A percentile compares a stretch with the other conserved stretches of the same genome.
Evolutionary conservation across 2,329 filamentous ascomycete genomes (phyloP).

Genomic region (Monilinia aucupariae): DNA sequence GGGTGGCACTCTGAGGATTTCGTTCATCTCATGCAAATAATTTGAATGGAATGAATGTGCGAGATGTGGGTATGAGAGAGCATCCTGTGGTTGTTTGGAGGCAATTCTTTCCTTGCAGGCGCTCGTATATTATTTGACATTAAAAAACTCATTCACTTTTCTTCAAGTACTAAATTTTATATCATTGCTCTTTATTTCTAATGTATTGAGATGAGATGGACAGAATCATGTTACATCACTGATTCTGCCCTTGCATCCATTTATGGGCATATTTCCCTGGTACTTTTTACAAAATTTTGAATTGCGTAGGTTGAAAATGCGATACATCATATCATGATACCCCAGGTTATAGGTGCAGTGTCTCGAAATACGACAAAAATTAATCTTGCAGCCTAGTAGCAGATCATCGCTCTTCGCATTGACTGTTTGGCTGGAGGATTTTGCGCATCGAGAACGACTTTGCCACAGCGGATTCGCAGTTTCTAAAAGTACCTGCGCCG

Average conservation of each 20-base stretch:
- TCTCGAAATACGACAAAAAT: background rate
- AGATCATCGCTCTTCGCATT: background rate
- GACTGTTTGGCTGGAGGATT: background rate
- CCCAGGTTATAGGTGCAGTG: background rate
- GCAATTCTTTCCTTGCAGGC: constrained; percentile 12
- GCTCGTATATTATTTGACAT: constrained; percentile 9
- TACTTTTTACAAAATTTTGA: constrained; percentile 7
- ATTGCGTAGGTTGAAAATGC: constrained; percentile 9
- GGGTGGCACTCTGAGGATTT: constrained; percentile 4
- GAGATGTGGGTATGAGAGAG: background rate
- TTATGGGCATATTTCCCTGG: constrained; percentile 5
- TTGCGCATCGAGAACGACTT: background rate
- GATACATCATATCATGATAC: constrained; percentile 4
- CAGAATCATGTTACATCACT: constrained; percentile 3
- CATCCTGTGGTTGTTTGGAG: constrained; percentile 1
- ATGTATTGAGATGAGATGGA: background rate
- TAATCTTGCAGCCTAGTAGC: background rate
- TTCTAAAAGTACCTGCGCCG: no score
- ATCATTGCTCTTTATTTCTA: constrained; percentile 1
- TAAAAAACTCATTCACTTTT: constrained; percentile 13
- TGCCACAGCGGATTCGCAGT: background rate
- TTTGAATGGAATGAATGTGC: constrained; percentile 2
- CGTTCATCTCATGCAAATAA: background rate
- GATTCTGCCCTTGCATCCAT: background rate
- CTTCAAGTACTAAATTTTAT: constrained; percentile 2